A percentile compares a stretch with the other conserved stretches of the same genome.
phyloP scores from a whole-genome alignment of 1,284 basidiomycete genomes.

The Vanrija sp. region DNA sequence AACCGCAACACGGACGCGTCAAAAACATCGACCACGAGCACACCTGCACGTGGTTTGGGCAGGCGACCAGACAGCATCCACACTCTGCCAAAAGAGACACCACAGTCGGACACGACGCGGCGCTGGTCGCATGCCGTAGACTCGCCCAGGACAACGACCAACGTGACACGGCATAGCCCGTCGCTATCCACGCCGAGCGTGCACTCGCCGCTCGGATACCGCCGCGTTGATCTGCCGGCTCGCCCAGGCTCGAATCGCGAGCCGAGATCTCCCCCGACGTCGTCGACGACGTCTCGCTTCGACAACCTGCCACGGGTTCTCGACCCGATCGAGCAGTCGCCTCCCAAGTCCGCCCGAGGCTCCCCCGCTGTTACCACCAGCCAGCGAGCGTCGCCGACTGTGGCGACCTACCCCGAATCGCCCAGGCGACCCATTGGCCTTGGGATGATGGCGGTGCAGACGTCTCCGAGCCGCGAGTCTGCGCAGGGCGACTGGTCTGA shows the following conservation, averaged over 20 bases:
- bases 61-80: not conserved
- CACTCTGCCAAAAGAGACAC: not conserved
- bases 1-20: too few species aligned
- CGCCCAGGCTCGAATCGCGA: not conserved
- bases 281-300: not conserved
- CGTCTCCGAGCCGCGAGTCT: too few species aligned
- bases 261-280: not conserved
- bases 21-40: too few species aligned
- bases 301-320: constrained; percentile 3
- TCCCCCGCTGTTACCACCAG: not conserved
- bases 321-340: constrained; percentile 19
- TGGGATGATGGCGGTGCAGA: too few species aligned
- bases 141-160: not conserved
- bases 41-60: too few species aligned
- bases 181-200: not conserved
- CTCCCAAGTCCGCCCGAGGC: constrained; percentile 1
- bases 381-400: too few species aligned
- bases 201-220: not conserved
- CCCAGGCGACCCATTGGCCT: too few species aligned
- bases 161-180: not conserved
- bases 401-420: too few species aligned
- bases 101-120: not conserved
- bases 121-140: not conserved
- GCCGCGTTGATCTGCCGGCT: too few species aligned
- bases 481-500: too few species aligned